Conservation (phyloP, 371 early-diverging fungal species). For the Rhizopus arrhizus region DNA sequence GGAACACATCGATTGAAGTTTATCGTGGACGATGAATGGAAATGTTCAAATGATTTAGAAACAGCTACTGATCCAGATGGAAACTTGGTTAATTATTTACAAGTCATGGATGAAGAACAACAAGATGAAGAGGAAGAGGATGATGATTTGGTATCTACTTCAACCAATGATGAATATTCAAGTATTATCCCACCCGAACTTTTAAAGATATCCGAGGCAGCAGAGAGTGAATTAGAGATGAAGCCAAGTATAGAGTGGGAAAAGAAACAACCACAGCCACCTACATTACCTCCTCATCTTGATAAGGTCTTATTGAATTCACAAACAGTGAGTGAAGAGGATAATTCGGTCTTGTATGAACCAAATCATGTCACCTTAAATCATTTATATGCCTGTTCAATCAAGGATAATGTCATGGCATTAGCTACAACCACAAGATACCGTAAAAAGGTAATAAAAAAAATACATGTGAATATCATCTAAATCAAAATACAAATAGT, state of each 20-base stretch:
- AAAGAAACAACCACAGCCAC: slow-evolving; percentile 67
- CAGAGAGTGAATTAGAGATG: slow-evolving; percentile 5
- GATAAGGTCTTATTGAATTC: slow-evolving; percentile 89
- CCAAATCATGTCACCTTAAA: slow-evolving; percentile 95
- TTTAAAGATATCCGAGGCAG: slow-evolving; percentile 34
- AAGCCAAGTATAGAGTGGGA: slow-evolving; percentile 39
- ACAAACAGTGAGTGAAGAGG: slow-evolving; percentile 68
- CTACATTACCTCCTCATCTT: slow-evolving; percentile 88
- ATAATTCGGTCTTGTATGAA: slow-evolving; percentile 78
- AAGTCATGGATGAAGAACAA: slow-evolving; percentile 69
- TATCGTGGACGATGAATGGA: slow-evolving; percentile 98
- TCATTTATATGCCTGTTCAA: slow-evolving; percentile 94
- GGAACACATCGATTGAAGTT: slow-evolving; percentile 96
- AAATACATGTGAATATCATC: background rate
- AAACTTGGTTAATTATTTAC: slow-evolving; percentile 92
- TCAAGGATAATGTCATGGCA: slow-evolving; percentile 95
- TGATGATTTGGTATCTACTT: slow-evolving; percentile 30
- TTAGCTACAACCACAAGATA: slow-evolving; percentile 85
- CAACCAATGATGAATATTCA: slow-evolving; percentile 67
- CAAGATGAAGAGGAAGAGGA: slow-evolving; percentile 51
- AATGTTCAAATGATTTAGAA: slow-evolving; percentile 87
- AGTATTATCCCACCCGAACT: slow-evolving; percentile 65
- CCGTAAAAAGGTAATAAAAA: slow-evolving; percentile 73
- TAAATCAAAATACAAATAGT: slow-evolving; percentile 36
- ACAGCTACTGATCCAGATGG: slow-evolving; percentile 93